Conservation (phyloP, 225 moss, liverwort and hornwort genomes). For the Polytrichum formosum region DNA sequence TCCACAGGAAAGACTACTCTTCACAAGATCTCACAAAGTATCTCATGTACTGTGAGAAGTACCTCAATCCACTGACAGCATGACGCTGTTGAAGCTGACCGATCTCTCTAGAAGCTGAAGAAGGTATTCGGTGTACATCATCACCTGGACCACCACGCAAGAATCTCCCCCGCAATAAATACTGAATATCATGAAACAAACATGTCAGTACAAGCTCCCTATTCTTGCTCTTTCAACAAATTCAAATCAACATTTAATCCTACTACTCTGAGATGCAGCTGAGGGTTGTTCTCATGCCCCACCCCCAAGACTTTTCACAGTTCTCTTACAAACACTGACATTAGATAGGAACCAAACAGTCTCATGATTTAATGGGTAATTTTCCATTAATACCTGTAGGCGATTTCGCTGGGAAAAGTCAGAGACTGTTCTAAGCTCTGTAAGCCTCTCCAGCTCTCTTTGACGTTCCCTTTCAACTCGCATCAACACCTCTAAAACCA, state of each 20-base stretch:
- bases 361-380: neutral
- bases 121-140: conserved; percentile 50
- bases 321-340: neutral
- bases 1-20: no score
- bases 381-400: conserved; percentile 46
- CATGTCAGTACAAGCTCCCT: conserved; percentile 3
- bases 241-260: no score
- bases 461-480: conserved; percentile 74
- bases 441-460: conserved; percentile 68
- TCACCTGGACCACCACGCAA: conserved; percentile 40
- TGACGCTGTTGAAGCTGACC: conserved; percentile 72
- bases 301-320: neutral
- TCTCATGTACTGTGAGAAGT: neutral
- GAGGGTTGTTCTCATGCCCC: no score
- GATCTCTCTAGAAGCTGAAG: conserved; percentile 73
- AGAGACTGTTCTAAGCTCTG: conserved; percentile 67
- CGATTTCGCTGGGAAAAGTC: conserved; percentile 72
- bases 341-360: neutral
- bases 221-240: no score
- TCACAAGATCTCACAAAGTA: no score
- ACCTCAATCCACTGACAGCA: conserved; percentile 82
- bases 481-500: conserved; percentile 58
- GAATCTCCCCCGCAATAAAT: conserved; percentile 68
- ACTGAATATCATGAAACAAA: conserved; percentile 29
- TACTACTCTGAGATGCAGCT: no score